Conservation (phyloP, 495 filamentous ascomycete genomes). For the Neurospora sp. region DNA sequence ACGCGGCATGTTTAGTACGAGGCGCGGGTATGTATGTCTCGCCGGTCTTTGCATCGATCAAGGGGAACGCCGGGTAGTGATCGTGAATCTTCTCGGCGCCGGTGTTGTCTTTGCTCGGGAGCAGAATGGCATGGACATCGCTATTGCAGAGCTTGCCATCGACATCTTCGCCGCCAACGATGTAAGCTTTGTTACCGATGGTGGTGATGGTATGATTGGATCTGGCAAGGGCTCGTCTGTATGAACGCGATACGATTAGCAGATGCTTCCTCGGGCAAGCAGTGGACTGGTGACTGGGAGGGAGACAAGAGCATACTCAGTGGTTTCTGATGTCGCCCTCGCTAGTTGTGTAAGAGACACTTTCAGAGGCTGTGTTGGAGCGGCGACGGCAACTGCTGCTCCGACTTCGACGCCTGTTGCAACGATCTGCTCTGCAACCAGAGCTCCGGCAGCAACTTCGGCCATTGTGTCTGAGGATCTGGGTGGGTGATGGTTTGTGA, state of each 20-base stretch:
- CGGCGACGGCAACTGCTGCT: slow-evolving; percentile 24
- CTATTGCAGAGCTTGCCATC: slow-evolving; percentile 31
- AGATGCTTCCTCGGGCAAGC: background rate
- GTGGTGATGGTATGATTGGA: slow-evolving; percentile 38
- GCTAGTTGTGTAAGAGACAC: slow-evolving; percentile 31
- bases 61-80: slow-evolving; percentile 12
- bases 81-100: slow-evolving; percentile 11
- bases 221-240: slow-evolving; percentile 29
- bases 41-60: slow-evolving; percentile 23
- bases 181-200: slow-evolving; percentile 35
- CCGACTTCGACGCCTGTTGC: slow-evolving; percentile 32
- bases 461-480: slow-evolving; percentile 16
- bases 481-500: background rate
- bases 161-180: slow-evolving; percentile 39
- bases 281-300: background rate
- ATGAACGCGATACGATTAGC: background rate
- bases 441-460: slow-evolving; percentile 26
- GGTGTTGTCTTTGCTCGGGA: slow-evolving; percentile 20
- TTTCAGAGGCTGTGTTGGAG: slow-evolving; percentile 32
- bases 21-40: slow-evolving; percentile 26
- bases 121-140: slow-evolving; percentile 34
- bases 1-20: slow-evolving; percentile 33
- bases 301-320: slow-evolving; percentile 5
- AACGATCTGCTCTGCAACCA: slow-evolving; percentile 32
- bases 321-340: slow-evolving; percentile 11